phyloP scores from a whole-genome alignment of 2,329 filamentous ascomycete genomes.

The Aspergillus floridensis region DNA sequence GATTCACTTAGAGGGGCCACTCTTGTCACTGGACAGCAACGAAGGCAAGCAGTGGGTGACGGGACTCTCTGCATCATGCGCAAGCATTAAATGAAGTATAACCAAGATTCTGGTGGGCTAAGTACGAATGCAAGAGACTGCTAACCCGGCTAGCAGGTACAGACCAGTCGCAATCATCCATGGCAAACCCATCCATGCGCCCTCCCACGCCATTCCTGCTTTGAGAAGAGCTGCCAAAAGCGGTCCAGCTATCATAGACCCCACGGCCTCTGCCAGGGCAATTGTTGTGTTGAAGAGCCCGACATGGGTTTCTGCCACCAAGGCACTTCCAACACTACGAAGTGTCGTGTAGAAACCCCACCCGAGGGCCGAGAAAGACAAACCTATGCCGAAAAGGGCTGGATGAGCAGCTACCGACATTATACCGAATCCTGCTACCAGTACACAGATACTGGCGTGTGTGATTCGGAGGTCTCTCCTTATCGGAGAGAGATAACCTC shows the following conservation, averaged over 20 bases:
- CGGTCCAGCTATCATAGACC: slow-evolving; percentile 10
- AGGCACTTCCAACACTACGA: slow-evolving; percentile 15
- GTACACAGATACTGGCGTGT: slow-evolving; percentile 1
- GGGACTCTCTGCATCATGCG: not conserved
- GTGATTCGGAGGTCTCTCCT: slow-evolving; percentile 8
- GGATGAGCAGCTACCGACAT: slow-evolving; percentile 12
- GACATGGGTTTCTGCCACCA: slow-evolving; percentile 9
- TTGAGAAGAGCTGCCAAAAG: slow-evolving; percentile 7
- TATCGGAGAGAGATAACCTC: slow-evolving; percentile 4
- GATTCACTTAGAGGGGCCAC: too few relatives aligned
- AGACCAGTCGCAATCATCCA: slow-evolving; percentile 9
- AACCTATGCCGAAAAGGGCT: slow-evolving; percentile 5
- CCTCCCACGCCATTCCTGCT: slow-evolving; percentile 7
- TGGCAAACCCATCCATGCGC: slow-evolving; percentile 12
- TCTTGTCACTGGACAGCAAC: too few relatives aligned
- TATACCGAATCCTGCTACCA: slow-evolving; percentile 5
- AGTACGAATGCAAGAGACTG: not conserved
- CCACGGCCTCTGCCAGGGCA: slow-evolving; percentile 10
- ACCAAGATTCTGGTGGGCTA: not conserved
- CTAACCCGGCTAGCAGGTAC: not conserved
- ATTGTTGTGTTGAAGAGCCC: slow-evolving; percentile 15
- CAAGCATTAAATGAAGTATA: not conserved
- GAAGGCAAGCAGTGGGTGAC: not conserved
- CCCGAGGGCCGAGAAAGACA: slow-evolving; percentile 10
- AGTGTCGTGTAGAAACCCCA: slow-evolving; percentile 13